A percentile compares a stretch with the other conserved stretches of the same genome.
Conservation (phyloP, 2,329 filamentous ascomycete genomes). For the Rutstroemia sydowiana region DNA sequence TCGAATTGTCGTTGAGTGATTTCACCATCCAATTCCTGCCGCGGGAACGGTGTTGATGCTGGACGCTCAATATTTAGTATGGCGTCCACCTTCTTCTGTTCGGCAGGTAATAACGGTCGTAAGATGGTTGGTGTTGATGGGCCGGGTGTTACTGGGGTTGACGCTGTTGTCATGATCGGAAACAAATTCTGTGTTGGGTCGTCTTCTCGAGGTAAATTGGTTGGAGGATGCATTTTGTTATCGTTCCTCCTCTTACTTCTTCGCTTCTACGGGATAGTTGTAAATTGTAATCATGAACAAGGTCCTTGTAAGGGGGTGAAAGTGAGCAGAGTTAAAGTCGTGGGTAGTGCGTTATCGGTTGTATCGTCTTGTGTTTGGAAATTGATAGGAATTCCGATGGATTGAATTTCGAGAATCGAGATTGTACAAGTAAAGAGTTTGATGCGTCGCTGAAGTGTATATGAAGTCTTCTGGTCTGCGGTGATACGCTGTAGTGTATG, state of each 20-base stretch:
- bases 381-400: background rate
- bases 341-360: background rate
- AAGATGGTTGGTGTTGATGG: slow-evolving; percentile 28
- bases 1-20: slow-evolving; percentile 17
- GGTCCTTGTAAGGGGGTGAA: background rate
- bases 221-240: background rate
- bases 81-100: slow-evolving; percentile 21
- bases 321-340: background rate
- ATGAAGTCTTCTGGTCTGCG: background rate
- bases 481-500: slow-evolving; percentile 2
- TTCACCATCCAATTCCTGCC: slow-evolving; percentile 25
- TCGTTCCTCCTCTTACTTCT: background rate
- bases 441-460: background rate
- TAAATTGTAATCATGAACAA: background rate
- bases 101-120: slow-evolving; percentile 18
- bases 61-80: slow-evolving; percentile 27
- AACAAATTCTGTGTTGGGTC: slow-evolving; percentile 18
- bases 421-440: background rate
- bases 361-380: background rate
- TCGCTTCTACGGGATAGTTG: background rate
- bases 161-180: slow-evolving; percentile 26
- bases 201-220: slow-evolving; percentile 12
- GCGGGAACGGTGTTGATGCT: slow-evolving; percentile 29
- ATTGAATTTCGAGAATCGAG: background rate
- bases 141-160: slow-evolving; percentile 27